Conservation (phyloP, 768 basidiomycete genomes). For the Hydnomerulius pinastri region DNA sequence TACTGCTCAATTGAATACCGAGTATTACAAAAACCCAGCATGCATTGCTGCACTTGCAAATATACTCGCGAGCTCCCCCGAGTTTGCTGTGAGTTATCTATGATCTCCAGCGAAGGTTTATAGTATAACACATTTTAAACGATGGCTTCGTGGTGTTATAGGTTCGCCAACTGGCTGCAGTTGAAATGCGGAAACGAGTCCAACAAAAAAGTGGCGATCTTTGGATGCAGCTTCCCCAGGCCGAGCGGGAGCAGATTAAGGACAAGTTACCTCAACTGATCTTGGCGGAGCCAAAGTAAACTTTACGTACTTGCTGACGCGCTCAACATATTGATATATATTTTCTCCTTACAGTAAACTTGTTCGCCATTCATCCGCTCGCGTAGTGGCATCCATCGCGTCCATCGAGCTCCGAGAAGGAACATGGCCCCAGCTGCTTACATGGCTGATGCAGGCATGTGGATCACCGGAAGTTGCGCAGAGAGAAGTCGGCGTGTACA, state of each 20-base stretch:
- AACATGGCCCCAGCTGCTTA: conserved; percentile 85
- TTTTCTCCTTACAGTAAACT: conserved; percentile 58
- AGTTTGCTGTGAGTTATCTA: conserved; percentile 65
- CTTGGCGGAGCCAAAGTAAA: conserved; percentile 76
- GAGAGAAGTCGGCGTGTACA: conserved; percentile 90
- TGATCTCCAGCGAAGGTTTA: conserved; percentile 9
- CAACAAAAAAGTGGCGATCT: conserved; percentile 74
- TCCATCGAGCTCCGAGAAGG: conserved; percentile 78
- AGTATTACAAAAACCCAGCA: conserved; percentile 88
- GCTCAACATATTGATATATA: not conserved
- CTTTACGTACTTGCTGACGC: not conserved
- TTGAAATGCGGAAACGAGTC: conserved; percentile 94
- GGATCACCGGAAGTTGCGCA: conserved; percentile 66
- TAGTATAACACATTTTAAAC: conserved; percentile 1
- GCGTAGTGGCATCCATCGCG: conserved; percentile 92
- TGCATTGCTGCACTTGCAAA: conserved; percentile 91
- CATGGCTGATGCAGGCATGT: conserved; percentile 82
- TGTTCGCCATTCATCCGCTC: conserved; percentile 90
- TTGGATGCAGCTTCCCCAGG: conserved; percentile 73
- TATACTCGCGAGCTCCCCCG: conserved; percentile 84
- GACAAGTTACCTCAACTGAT: conserved; percentile 75
- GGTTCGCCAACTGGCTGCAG: conserved; percentile 96
- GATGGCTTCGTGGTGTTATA: conserved; percentile 33
- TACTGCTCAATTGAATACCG: conserved; percentile 85
- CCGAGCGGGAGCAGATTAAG: conserved; percentile 83